These are phyloP conservation scores for Athelia psychrophila DNA, from an alignment of 1,284 basidiomycete genomes.

Conservation along the genomic window DNA sequence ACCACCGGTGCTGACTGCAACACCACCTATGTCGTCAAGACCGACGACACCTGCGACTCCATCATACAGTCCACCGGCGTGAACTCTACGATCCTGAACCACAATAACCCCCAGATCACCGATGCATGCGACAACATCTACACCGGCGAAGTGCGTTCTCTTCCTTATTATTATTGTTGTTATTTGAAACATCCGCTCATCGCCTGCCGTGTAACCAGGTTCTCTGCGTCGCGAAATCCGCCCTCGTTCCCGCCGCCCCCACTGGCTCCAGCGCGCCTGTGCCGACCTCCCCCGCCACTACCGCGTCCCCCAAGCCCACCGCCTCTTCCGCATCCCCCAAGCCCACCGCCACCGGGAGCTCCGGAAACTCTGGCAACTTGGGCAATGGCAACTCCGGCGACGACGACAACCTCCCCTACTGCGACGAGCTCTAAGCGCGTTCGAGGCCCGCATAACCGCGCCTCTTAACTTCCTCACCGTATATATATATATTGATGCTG, in stretches of 20 bases:
- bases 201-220: constrained; percentile 46
- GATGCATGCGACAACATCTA: constrained; percentile 59
- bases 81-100: constrained; percentile 48
- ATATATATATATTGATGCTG: no score
- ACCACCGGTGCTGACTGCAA: constrained; percentile 44
- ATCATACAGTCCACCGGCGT: constrained; percentile 35
- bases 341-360: constrained; percentile 2
- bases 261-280: constrained; percentile 28
- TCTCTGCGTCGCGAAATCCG: constrained; percentile 40
- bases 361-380: no score
- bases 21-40: constrained; percentile 44
- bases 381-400: constrained; percentile 24
- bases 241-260: constrained; percentile 38
- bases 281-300: constrained; percentile 31
- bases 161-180: background rate
- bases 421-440: constrained; percentile 47
- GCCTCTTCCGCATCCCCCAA: constrained; percentile 12
- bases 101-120: constrained; percentile 71
- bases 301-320: constrained; percentile 20
- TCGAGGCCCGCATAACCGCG: background rate
- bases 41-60: constrained; percentile 48
- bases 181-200: constrained; percentile 12
- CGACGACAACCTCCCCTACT: constrained; percentile 53
- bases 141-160: constrained; percentile 54
- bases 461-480: no score